Evolutionary conservation across 2,329 filamentous ascomycete species (phyloP), one percentile per base, ranked within the genome.

Genomic region (Pezicula rhizophila): DNA sequence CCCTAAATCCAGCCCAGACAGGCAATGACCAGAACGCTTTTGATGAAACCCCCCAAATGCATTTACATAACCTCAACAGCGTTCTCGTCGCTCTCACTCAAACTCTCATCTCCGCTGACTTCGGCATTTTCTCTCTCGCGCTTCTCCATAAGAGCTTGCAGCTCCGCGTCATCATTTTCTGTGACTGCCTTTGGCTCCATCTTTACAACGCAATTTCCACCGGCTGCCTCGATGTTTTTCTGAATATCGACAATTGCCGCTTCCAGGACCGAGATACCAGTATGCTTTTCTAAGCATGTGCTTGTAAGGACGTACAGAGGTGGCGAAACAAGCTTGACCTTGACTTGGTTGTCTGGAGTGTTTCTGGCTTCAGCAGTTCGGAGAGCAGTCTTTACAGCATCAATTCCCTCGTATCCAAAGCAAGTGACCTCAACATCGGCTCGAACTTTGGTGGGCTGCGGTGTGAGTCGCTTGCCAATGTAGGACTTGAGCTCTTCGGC

Each of bases 111-210:
- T 64, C 93, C 93, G 69, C 90, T 96, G 65, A 99, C 89, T 70
- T 99, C 89, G 67, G 89, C 88, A 72, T 99, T 99, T 80, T 97
- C 92, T 58, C 89, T 85, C 77, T 96, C 93, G 58, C 88, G 85
- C 84, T 97, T 96, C 79, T 97, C 93, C 93, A 99, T 99, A 57
- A 99, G 80, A 46, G 92, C 93, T 70, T 96, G 90, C 57, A 99
- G 77, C 71, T 96, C 91, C 23, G 92, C 93, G 65, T 99, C 93
- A 64, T 99, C 95, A 69, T 90, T 95, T 78, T 97, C 95, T 1
- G 93, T 99, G 54, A 99, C 93, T 4, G 95, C 93, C 83, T 97
- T 97, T 59, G 93, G 93, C 63, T 93, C 91, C 93, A 99, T 99
- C 82, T 95, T 96, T 61, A 96, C 86, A 39, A 85, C 79, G 64